These are phyloP conservation scores for Trichoderma harzianum DNA, from an alignment of 2,329 filamentous ascomycete genomes.

Conservation along the genomic window DNA sequence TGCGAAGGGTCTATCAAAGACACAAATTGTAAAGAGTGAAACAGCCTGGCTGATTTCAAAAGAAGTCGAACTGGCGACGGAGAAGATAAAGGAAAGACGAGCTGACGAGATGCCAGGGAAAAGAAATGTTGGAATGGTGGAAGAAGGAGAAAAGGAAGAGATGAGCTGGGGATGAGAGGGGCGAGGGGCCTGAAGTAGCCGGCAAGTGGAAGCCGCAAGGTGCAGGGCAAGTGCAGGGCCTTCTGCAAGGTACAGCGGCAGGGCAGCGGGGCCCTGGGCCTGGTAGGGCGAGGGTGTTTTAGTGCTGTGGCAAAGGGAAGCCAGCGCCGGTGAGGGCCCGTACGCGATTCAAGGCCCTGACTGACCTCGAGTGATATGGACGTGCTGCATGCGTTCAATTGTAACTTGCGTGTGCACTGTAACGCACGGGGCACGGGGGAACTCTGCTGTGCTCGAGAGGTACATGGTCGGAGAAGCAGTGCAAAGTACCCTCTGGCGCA, in stretches of 20 bases:
- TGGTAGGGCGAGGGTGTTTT: not conserved
- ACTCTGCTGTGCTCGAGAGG: not conserved
- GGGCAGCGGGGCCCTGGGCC: not conserved
- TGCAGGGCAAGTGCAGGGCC: not conserved
- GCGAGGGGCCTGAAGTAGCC: constrained; percentile 13
- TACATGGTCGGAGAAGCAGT: not conserved
- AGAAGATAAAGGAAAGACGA: constrained; percentile 26
- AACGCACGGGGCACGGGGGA: not conserved
- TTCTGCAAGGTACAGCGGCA: constrained; percentile 14
- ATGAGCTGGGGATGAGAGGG: constrained; percentile 14
- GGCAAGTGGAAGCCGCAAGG: constrained; percentile 14
- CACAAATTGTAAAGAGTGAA: constrained; percentile 39
- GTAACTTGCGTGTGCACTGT: not conserved
- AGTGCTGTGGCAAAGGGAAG: not conserved
- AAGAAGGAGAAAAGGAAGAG: constrained; percentile 24
- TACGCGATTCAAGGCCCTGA: not conserved
- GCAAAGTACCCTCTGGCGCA: not conserved
- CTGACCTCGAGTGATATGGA: not conserved
- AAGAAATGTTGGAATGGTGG: constrained; percentile 20
- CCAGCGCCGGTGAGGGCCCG: not conserved
- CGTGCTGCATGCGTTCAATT: not conserved
- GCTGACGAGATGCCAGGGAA: constrained; percentile 20
- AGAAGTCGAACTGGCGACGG: constrained; percentile 23
- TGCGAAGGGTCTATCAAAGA: constrained; percentile 51
- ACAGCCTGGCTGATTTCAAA: constrained; percentile 30